phyloP scores from a whole-genome alignment of 495 filamentous ascomycete species.

The Aspergillus bertholletiae region DNA sequence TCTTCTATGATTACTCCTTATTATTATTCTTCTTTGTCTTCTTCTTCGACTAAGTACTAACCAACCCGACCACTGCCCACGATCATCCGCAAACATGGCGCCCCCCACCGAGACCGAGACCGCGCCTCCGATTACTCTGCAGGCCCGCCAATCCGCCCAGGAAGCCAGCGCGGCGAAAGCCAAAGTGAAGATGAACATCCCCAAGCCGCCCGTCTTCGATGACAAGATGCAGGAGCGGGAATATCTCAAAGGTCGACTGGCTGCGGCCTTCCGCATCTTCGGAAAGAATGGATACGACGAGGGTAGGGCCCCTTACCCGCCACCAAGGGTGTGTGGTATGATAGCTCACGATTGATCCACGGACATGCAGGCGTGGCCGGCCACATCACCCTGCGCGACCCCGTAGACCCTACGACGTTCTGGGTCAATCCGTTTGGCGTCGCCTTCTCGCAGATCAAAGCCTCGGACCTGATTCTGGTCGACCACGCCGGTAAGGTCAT shows the following conservation, averaged over 20 bases:
- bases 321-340: neutral
- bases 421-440: constrained; percentile 82
- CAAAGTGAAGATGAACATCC: constrained; percentile 45
- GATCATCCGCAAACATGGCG: constrained; percentile 18
- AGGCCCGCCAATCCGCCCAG: constrained; percentile 24
- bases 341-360: neutral
- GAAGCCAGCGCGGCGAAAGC: constrained; percentile 24
- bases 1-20: too few species aligned
- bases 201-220: constrained; percentile 51
- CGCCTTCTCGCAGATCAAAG: constrained; percentile 65
- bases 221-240: constrained; percentile 60
- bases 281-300: constrained; percentile 66
- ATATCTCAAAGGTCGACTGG: constrained; percentile 63
- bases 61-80: neutral
- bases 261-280: constrained; percentile 66
- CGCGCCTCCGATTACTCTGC: constrained; percentile 15
- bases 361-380: constrained; percentile 46
- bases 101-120: constrained; percentile 29
- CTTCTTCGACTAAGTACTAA: too few species aligned
- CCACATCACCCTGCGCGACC: constrained; percentile 63
- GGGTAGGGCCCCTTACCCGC: constrained; percentile 21
- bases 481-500: constrained; percentile 62
- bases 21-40: too few species aligned
- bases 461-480: constrained; percentile 69
- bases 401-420: constrained; percentile 64